Base-by-base conservation (phyloP, 345 rosid genomes). In the Eucalyptus cloeziana region DNA sequence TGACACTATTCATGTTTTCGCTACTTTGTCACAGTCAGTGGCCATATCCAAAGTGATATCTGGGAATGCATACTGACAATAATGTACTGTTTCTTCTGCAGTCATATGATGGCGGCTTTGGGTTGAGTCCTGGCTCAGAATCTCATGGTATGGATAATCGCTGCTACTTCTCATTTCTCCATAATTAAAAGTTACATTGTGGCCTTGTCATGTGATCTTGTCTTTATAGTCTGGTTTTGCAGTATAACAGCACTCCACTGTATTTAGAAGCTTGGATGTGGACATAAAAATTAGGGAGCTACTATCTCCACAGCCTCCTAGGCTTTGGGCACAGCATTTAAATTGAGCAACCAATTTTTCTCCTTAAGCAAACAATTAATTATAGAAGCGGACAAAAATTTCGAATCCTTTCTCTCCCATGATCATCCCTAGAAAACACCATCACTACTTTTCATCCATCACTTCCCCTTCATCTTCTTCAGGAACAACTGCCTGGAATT, bases 91-190 rank as follows among this genome's bases (percentile, higher is more conserved):
- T 80, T 50, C 49, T 76, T 16, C n/a, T 92, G 85, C 95, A 98
- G 99, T 95, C 99, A 87, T 98, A 96, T 93, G 99, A 97, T 90
- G 99, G 99, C 87, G 99, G 99, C 92, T 98, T 98, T 92, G 98
- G 99, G 83, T 93, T 97, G 94, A 91, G 81, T 87, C 99, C 99
- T 90, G 98, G 98, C 91, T 92, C 94, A 90, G 99, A 98, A 92
- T 96, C 99, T 88, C 99, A 97, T 92, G 99, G 99, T 98, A 87
- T 85, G 86, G 58, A 90, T 87, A 88, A 86, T 64, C 45, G 62
- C 10, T 52, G 40, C 76, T n/a, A n/a, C 76, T 86, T 6, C 88
- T 40, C 30, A 47, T 43, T 50, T 40, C 49, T 54, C 21, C 44
- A 21, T 22, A 86, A 13, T 40, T 43, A 56, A 58, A 56, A 33